Evolutionary conservation across 1,139 yeast species (phyloP).

Genomic region (Wickerhamomyces sp.): DNA sequence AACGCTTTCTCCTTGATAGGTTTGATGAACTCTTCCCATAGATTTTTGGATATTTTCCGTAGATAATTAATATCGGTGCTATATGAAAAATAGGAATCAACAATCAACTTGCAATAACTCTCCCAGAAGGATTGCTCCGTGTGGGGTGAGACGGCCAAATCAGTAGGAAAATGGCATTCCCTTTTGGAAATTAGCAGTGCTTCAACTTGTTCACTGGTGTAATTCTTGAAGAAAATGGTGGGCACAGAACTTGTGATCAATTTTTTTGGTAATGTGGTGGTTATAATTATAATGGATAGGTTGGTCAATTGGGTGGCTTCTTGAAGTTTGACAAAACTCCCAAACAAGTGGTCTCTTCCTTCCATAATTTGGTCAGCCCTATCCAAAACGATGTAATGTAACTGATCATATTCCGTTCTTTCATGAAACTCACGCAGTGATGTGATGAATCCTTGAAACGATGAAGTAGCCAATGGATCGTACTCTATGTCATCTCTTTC

Average conservation of each 20-base stretch:
- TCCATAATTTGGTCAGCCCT: conserved; percentile 53
- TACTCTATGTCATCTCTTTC: conserved; percentile 4
- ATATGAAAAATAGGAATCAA: conserved; percentile 47
- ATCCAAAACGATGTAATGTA: conserved; percentile 57
- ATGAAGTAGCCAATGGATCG: conserved; percentile 36
- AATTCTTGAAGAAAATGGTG: conserved; percentile 42
- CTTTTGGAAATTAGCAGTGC: conserved; percentile 32
- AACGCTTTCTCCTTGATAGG: conserved; percentile 35
- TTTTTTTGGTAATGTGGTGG: conserved; percentile 38
- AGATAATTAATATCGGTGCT: conserved; percentile 44
- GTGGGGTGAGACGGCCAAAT: neutral
- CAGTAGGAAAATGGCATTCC: conserved; percentile 27
- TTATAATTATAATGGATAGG: conserved; percentile 31
- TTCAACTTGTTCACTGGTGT: conserved; percentile 37
- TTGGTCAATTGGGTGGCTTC: conserved; percentile 32
- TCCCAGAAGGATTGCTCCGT: conserved; percentile 36
- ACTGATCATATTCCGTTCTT: conserved; percentile 30
- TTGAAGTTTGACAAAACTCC: conserved; percentile 42
- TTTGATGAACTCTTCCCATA: conserved; percentile 50
- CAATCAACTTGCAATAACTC: conserved; percentile 44
- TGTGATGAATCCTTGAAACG: conserved; percentile 41
- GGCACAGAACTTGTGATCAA: conserved; percentile 46
- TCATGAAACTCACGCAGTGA: conserved; percentile 36
- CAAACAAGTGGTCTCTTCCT: conserved; percentile 37
- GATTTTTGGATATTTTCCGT: conserved; percentile 35